Conservation (phyloP, 768 basidiomycete genomes). For the Macrocybe gigantea region DNA sequence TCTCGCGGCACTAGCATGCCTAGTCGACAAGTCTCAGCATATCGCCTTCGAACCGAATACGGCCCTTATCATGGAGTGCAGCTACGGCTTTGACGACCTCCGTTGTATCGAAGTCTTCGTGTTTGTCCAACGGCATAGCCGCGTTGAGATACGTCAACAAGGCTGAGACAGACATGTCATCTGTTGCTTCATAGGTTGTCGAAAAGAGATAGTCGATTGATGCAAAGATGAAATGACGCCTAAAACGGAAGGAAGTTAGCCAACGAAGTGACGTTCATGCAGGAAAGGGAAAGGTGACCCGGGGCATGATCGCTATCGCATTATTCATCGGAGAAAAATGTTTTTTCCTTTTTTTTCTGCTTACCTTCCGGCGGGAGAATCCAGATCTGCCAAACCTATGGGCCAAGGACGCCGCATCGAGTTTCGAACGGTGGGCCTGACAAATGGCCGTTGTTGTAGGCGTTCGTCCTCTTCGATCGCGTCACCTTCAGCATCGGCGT, state of each 20-base stretch:
- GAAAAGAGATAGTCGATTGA: slow-evolving; percentile 62
- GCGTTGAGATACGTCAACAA: slow-evolving; percentile 70
- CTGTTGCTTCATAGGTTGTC: slow-evolving; percentile 59
- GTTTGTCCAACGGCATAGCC: slow-evolving; percentile 71
- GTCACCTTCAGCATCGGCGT: slow-evolving; percentile 26
- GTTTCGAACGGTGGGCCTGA: background rate
- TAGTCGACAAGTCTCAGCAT: slow-evolving; percentile 26
- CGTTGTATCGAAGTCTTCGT: slow-evolving; percentile 75
- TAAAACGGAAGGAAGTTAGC: slow-evolving; percentile 16
- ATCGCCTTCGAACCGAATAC: slow-evolving; percentile 49
- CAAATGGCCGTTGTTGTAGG: slow-evolving; percentile 3
- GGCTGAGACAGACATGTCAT: slow-evolving; percentile 66
- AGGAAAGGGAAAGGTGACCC: background rate
- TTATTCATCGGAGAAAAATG: too few species aligned
- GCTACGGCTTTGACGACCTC: slow-evolving; percentile 56
- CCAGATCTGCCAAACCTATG: slow-evolving; percentile 50
- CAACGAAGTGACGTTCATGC: background rate
- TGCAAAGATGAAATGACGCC: slow-evolving; percentile 52
- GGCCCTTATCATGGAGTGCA: slow-evolving; percentile 38
- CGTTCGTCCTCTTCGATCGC: slow-evolving; percentile 16
- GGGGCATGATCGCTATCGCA: background rate
- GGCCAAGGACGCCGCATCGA: slow-evolving; percentile 23
- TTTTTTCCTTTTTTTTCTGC: slow-evolving; percentile 8
- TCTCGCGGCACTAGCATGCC: background rate
- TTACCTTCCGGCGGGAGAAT: slow-evolving; percentile 56